Base-by-base conservation (phyloP, 2,329 filamentous ascomycete genomes). In the Calcarisporium arbuscula region DNA sequence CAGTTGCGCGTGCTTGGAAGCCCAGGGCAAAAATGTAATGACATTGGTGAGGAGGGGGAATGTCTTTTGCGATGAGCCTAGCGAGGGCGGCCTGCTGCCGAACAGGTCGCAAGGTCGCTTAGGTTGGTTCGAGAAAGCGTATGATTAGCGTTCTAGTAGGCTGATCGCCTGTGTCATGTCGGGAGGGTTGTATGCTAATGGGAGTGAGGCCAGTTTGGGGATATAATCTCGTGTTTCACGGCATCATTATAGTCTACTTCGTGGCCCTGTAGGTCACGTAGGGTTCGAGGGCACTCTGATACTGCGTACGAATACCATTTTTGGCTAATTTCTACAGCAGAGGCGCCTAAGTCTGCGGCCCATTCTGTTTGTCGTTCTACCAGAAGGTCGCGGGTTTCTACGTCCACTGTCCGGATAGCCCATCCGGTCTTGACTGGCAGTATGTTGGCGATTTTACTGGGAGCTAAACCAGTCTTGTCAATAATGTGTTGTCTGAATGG, bases 241-340 rank as follows among this genome's bases (percentile, higher is more conserved):
- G 35, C 35, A n/a, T 18, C 8, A 21, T 41, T 27, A 20, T 31
- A 33, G 16, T 37, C 23, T 8, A 27, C 30, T 32, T 34, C 30
- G n/a, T 40, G 30, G 12, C 34, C 28, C 8, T 30, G 35, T 16
- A 42, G 37, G 28, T 39, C 36, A 20, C 12, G 27, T 18, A 42
- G 35, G 19, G 28, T 35, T 19, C 40, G 36, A 15, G 40, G 36
- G 36, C 38, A 40, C 6, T 36, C 22, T 26, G 28, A 15, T 28
- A 42, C 34, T 5, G 33, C 34, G 34, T 42, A 39, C 14, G 31
- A 34, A 27, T 40, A 39, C 40, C 37, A 38, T 19, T 37, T 39
- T 35, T 35, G 35, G n/a, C 37, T 41, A 6, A 35, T 38, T 26
- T 46, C 37, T 30, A 45, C 32, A 14, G 19, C 20, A 3, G 28